phyloP scores from a whole-genome alignment of 169 alveolate genomes.

The Eimeria sp. region DNA sequence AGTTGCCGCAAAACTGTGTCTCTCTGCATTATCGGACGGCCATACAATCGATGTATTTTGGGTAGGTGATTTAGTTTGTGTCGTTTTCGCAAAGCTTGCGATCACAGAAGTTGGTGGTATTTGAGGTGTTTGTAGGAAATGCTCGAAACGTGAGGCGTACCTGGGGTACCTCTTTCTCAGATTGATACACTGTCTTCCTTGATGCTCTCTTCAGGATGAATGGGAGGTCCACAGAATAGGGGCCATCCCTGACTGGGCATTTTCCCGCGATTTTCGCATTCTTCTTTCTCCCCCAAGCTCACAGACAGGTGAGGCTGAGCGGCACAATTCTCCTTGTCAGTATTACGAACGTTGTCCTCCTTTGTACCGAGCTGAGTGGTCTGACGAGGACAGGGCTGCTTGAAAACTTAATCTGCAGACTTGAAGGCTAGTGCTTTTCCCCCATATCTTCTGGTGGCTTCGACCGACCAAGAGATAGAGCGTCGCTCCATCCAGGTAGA shows the following conservation, averaged over 20 bases:
- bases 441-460: conserved; percentile 64
- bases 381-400: background rate
- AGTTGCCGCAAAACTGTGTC: conserved; percentile 47
- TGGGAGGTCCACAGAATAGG: conserved; percentile 68
- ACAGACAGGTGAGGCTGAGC: conserved; percentile 14
- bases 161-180: background rate
- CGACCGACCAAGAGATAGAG: conserved; percentile 67
- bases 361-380: background rate
- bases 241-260: conserved; percentile 8
- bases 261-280: conserved; percentile 56
- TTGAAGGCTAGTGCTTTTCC: background rate
- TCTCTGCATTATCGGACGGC: conserved; percentile 50
- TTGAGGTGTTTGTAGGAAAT: background rate
- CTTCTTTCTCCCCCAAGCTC: conserved; percentile 29
- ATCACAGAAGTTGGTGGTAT: background rate
- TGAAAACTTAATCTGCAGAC: background rate
- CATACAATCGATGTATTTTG: conserved; percentile 68
- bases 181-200: background rate
- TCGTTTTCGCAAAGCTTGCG: background rate
- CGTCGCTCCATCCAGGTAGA: conserved; percentile 68
- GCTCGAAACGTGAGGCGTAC: background rate
- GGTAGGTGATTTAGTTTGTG: background rate
- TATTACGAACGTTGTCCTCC: background rate
- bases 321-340: background rate
- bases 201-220: conserved; percentile 44